A percentile compares a stretch with the other conserved stretches of the same genome.
phyloP scores from a whole-genome alignment of 495 filamentous ascomycete genomes.

The Jackrogersella minutella region DNA sequence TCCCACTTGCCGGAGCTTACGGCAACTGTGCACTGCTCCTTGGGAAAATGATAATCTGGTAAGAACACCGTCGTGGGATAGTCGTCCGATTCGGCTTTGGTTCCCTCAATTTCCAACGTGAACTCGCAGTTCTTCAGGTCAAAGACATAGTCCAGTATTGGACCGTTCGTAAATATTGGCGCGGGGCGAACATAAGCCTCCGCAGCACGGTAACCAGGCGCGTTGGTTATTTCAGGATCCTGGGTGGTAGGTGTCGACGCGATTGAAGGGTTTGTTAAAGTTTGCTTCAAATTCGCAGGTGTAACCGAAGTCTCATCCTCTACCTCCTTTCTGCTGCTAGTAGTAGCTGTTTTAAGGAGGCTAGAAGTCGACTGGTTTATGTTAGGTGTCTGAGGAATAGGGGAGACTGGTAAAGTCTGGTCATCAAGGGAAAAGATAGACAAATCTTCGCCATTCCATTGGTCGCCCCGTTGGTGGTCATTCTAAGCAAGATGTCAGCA shows the following conservation, averaged over 20 bases:
- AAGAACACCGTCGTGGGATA: conserved; percentile 84
- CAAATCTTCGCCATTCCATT: conserved; percentile 97
- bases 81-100: conserved; percentile 60
- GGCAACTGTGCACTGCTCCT: conserved; percentile 68
- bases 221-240: conserved; percentile 60
- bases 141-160: conserved; percentile 73
- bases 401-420: conserved; percentile 66
- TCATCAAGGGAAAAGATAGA: conserved; percentile 90
- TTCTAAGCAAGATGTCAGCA: conserved; percentile 61
- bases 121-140: conserved; percentile 81
- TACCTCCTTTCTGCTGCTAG: conserved; percentile 51
- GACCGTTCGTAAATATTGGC: conserved; percentile 77
- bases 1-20: conserved; percentile 90
- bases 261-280: conserved; percentile 75
- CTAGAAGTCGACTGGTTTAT: conserved; percentile 49
- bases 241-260: conserved; percentile 62
- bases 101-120: conserved; percentile 67
- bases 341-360: conserved; percentile 40
- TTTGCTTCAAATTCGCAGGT: conserved; percentile 75
- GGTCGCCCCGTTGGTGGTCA: conserved; percentile 87
- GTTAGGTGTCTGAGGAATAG: conserved; percentile 50
- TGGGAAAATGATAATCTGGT: conserved; percentile 93
- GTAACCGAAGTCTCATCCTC: conserved; percentile 65
- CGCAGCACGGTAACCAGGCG: conserved; percentile 83
- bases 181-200: conserved; percentile 91